phyloP scores from a whole-genome alignment of 1,284 basidiomycete genomes.

The Pseudozyma sp. region DNA sequence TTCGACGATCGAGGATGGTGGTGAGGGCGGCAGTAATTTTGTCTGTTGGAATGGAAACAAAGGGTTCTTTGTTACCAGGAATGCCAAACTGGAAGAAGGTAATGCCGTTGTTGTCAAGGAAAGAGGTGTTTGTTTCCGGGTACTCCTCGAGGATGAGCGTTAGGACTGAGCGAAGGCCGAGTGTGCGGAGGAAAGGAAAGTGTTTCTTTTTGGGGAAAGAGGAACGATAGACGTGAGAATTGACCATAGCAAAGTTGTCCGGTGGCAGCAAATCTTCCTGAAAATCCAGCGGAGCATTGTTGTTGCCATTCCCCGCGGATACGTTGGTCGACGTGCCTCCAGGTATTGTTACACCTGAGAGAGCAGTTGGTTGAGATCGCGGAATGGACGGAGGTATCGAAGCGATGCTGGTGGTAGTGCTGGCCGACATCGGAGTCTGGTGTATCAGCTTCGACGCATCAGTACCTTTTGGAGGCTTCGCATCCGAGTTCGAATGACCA shows the following conservation, averaged over 20 bases:
- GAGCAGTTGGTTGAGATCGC: background rate
- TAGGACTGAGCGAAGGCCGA: conserved; percentile 73
- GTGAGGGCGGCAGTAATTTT: conserved; percentile 73
- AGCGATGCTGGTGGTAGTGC: conserved; percentile 16
- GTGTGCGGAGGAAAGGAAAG: conserved; percentile 72
- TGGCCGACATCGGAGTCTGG: conserved; percentile 20
- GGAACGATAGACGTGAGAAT: conserved; percentile 71
- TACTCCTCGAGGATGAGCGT: conserved; percentile 73
- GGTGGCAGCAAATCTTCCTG: conserved; percentile 61
- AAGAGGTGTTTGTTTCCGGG: conserved; percentile 72
- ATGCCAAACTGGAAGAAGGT: conserved; percentile 73
- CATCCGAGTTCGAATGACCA: background rate
- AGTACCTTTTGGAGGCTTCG: background rate
- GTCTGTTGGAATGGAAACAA: conserved; percentile 71
- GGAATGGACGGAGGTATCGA: background rate
- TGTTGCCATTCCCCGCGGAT: background rate
- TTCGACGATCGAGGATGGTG: conserved; percentile 73
- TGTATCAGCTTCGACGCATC: background rate
- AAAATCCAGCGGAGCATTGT: conserved; percentile 6
- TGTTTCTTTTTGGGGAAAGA: conserved; percentile 73
- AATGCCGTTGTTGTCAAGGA: conserved; percentile 70
- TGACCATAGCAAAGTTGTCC: conserved; percentile 70
- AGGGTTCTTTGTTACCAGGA: conserved; percentile 73
- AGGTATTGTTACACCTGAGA: conserved; percentile 5
- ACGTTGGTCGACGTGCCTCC: conserved; percentile 4